Evolutionary conservation across 345 rosid species (phyloP).

Genomic region (Bruguiera sexangula): DNA sequence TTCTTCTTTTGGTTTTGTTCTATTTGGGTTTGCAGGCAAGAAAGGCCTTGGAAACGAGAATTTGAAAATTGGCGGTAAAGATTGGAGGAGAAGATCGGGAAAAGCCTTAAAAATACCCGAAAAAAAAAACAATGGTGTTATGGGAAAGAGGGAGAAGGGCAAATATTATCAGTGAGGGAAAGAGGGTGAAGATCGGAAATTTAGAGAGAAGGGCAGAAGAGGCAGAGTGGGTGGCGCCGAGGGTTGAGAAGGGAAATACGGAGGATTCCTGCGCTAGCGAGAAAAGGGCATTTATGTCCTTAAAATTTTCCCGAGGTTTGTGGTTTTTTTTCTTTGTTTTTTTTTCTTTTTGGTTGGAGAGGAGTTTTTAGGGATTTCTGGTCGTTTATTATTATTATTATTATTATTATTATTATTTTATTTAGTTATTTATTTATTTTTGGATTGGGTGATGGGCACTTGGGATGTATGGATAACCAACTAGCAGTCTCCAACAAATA

Average conservation of each 20-base stretch:
- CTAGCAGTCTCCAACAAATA: too few relatives aligned
- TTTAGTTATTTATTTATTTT: too few relatives aligned
- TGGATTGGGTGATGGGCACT: too few relatives aligned
- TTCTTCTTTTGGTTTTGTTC: too few relatives aligned
- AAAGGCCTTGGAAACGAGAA: conserved; percentile 2
- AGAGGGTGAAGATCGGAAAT: conserved; percentile 12
- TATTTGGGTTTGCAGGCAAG: too few relatives aligned
- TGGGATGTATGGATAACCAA: too few relatives aligned
- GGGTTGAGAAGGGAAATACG: conserved; percentile 24
- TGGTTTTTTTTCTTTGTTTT: too few relatives aligned
- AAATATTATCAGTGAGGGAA: background rate
- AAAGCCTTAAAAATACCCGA: background rate
- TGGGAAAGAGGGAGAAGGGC: conserved; percentile 9
- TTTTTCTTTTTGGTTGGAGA: too few relatives aligned
- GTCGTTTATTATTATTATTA: too few relatives aligned
- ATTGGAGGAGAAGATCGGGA: conserved; percentile 27
- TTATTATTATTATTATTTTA: too few relatives aligned
- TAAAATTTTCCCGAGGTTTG: background rate
- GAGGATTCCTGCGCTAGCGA: background rate
- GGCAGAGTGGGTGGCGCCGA: conserved; percentile 17
- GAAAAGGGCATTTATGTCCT: conserved; percentile 19
- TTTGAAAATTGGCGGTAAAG: conserved; percentile 30
- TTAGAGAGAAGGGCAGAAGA: conserved; percentile 30
- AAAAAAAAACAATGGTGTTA: background rate
- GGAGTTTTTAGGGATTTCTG: too few relatives aligned